Conservation (phyloP, 2,329 filamentous ascomycete species). For the Aspergillus eucalypticola region DNA sequence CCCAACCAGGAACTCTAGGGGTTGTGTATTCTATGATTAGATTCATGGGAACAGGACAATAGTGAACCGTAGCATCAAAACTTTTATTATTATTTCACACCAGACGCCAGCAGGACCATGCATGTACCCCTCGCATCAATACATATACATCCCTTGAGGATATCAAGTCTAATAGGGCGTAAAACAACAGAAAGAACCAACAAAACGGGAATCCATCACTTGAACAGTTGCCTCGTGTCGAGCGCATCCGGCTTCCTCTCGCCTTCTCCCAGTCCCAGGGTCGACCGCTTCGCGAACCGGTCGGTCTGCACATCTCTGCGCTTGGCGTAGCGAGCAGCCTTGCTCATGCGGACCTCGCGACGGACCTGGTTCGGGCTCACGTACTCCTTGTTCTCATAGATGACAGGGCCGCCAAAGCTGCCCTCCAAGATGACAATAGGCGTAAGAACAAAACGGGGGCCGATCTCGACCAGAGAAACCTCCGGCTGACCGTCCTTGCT, state of each 20-base stretch:
- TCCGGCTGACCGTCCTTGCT: constrained; percentile 65
- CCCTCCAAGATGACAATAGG: constrained; percentile 95
- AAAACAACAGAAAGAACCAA: constrained; percentile 22
- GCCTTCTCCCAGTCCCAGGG: constrained; percentile 69
- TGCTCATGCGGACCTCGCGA: constrained; percentile 72
- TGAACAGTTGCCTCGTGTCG: constrained; percentile 72
- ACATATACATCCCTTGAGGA: constrained; percentile 38
- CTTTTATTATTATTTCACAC: constrained; percentile 27
- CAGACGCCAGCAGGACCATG: constrained; percentile 37
- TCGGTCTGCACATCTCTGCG: constrained; percentile 74
- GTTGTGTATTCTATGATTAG: neutral
- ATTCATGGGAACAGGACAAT: neutral
- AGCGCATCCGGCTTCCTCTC: constrained; percentile 67
- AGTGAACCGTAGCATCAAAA: constrained; percentile 8
- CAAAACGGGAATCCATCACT: constrained; percentile 48
- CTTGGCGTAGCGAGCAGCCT: constrained; percentile 75
- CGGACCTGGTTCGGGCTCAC: constrained; percentile 94
- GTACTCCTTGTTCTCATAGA: constrained; percentile 98
- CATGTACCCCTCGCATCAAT: constrained; percentile 34
- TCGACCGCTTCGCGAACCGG: constrained; percentile 70
- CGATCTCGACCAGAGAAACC: constrained; percentile 85
- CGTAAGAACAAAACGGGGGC: constrained; percentile 87
- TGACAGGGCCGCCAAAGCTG: constrained; percentile 91
- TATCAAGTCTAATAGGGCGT: constrained; percentile 33
- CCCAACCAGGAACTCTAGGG: too few relatives aligned